Base-by-base conservation (phyloP, 306 rosid species). In the Canavalia ensiformis region DNA sequence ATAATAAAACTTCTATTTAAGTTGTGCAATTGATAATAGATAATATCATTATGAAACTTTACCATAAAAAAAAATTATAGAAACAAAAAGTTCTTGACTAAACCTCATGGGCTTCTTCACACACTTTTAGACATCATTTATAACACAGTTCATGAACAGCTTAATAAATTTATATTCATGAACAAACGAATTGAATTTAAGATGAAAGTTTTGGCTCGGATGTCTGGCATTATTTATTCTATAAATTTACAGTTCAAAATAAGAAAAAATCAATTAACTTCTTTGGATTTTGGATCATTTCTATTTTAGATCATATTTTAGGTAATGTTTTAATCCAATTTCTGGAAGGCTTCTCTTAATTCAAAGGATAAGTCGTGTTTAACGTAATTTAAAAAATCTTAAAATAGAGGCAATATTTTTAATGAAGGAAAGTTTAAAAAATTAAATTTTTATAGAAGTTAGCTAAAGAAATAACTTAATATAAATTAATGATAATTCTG, bases 11-110 rank as follows among this genome's bases (percentile, higher is more conserved):
- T 49, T 18, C 9, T 39, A n/a, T 12, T 59, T 51, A 57, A n/a
- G 29, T 77, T 62, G 74, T 25, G 8, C 50, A 18, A 76, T 68
- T 69, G 39, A 71, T 60, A 33, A 13, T 28, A 18, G 47, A 75
- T 59, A 50, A 8, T 72, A 62, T 47, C 72, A 18, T 18, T 18
- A 62, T 49, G 44, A 9, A 60, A 76, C 58, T 46, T 47, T 42
- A 75, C 51, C 68, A 59, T 74, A 67, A 57, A 56, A 4, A 10
- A 39, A 30, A 56, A 37, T 41, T 46, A 67, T 64, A n/a, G 54
- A 67, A 67, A 67, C 35, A 64, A 65, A 1, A 5, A 25, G 34
- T 5, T 56, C 62, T 56, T 18, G 25, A 18, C 25, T 18, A 18
- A 18, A 18, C 25, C 25, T 18, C 25, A 18, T 18, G 25, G 25